phyloP scores from a whole-genome alignment of 2,329 filamentous ascomycete species.

The Cladosporium sp. region DNA sequence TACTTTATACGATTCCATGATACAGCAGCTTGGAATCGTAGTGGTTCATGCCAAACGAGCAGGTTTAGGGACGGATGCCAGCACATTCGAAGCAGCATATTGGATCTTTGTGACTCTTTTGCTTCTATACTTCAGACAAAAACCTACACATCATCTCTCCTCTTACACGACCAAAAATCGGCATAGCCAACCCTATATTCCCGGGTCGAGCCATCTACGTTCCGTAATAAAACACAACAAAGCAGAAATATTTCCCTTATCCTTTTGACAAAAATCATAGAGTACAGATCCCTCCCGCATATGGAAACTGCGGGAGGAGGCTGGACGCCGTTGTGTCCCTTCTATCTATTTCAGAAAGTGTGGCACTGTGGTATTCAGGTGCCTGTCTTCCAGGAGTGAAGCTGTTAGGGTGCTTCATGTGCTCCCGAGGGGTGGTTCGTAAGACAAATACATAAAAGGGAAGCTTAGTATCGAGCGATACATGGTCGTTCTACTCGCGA shows the following conservation, averaged over 20 bases:
- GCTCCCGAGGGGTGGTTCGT: background rate
- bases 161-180: background rate
- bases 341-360: background rate
- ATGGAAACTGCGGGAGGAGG: background rate
- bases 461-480: background rate
- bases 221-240: background rate
- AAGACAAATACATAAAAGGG: background rate
- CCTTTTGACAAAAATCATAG: background rate
- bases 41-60: no score
- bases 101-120: no score
- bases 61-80: no score
- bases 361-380: background rate
- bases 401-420: background rate
- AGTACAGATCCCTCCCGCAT: background rate
- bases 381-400: background rate
- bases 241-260: background rate
- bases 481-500: constrained; percentile 54
- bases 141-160: background rate
- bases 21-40: no score
- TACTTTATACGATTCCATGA: no score
- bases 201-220: background rate
- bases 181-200: no score
- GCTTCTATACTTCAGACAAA: background rate
- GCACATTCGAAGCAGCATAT: no score
- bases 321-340: background rate